Conservation (phyloP, 768 basidiomycete genomes). For the Pholiota microspora region DNA sequence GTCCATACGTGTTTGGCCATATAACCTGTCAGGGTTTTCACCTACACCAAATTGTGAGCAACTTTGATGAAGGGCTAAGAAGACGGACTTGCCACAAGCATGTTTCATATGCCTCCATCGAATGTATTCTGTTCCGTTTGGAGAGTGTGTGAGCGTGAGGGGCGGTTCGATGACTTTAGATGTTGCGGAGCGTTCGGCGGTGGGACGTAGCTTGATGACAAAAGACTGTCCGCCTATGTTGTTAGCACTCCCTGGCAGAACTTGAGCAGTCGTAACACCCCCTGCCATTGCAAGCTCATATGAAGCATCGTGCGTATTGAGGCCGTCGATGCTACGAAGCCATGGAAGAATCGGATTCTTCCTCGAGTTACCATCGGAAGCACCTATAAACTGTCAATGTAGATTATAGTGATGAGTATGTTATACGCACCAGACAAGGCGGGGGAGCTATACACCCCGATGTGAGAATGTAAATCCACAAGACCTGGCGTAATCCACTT, state of each 20-base stretch:
- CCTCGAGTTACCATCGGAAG: constrained; percentile 54
- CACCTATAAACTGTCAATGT: constrained; percentile 26
- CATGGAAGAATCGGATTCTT: constrained; percentile 55
- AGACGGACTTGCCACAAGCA: constrained; percentile 47
- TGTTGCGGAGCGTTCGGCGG: constrained; percentile 62
- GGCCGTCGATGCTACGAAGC: constrained; percentile 66
- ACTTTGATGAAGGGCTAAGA: background rate
- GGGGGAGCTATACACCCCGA: constrained; percentile 34
- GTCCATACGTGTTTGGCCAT: constrained; percentile 57
- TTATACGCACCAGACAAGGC: constrained; percentile 27
- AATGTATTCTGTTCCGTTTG: constrained; percentile 31
- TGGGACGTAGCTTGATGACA: constrained; percentile 72
- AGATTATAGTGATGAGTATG: background rate
- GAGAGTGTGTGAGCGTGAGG: constrained; percentile 41
- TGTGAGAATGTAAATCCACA: constrained; percentile 49
- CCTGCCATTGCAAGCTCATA: constrained; percentile 62
- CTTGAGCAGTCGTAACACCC: constrained; percentile 69
- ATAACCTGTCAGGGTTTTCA: constrained; percentile 54
- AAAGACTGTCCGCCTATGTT: constrained; percentile 79
- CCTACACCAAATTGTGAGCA: constrained; percentile 27
- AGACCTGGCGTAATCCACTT: constrained; percentile 53
- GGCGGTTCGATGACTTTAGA: constrained; percentile 77
- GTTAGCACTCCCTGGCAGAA: constrained; percentile 69
- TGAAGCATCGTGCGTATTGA: constrained; percentile 73
- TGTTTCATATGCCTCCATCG: constrained; percentile 84